These are phyloP conservation scores for Amorphotheca resinae DNA, from an alignment of 495 filamentous ascomycete genomes.

Conservation along the genomic window DNA sequence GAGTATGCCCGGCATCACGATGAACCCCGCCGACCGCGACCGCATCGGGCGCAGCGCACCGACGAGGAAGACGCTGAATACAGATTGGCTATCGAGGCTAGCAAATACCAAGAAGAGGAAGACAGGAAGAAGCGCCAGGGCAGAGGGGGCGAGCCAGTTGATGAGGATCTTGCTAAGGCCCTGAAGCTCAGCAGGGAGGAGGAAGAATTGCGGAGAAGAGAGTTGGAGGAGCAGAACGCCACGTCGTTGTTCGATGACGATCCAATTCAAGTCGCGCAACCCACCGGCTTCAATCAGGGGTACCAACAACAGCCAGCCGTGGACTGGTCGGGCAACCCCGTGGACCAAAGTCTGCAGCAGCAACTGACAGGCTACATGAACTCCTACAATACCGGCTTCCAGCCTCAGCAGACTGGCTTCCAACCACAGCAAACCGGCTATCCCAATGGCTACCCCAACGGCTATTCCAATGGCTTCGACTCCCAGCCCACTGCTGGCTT, in stretches of 20 bases:
- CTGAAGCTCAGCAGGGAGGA: constrained; percentile 91
- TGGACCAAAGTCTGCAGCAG: constrained; percentile 55
- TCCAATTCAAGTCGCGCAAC: constrained; percentile 50
- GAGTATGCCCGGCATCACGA: constrained; percentile 47
- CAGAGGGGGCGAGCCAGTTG: constrained; percentile 40
- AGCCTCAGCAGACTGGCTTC: constrained; percentile 43
- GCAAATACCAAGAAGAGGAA: constrained; percentile 90
- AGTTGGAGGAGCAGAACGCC: constrained; percentile 84
- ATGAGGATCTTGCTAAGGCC: constrained; percentile 78
- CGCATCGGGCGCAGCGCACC: constrained; percentile 30
- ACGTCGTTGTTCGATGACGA: constrained; percentile 79
- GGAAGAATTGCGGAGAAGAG: constrained; percentile 73
- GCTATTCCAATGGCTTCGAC: constrained; percentile 25
- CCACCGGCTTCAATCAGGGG: constrained; percentile 84
- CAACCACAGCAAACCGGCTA: constrained; percentile 50
- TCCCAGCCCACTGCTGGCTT: constrained; percentile 61
- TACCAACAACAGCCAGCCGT: constrained; percentile 94
- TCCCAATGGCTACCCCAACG: constrained; percentile 27
- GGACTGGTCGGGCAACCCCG: constrained; percentile 92
- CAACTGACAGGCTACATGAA: constrained; percentile 71
- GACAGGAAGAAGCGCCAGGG: constrained; percentile 72
- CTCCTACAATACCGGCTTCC: constrained; percentile 58
- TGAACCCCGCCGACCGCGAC: constrained; percentile 30
- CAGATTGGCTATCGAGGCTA: constrained; percentile 85
- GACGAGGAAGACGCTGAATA: constrained; percentile 94